Evolutionary conservation across 441 rosid species (phyloP).

Genomic region (Theobroma grandiflorum): DNA sequence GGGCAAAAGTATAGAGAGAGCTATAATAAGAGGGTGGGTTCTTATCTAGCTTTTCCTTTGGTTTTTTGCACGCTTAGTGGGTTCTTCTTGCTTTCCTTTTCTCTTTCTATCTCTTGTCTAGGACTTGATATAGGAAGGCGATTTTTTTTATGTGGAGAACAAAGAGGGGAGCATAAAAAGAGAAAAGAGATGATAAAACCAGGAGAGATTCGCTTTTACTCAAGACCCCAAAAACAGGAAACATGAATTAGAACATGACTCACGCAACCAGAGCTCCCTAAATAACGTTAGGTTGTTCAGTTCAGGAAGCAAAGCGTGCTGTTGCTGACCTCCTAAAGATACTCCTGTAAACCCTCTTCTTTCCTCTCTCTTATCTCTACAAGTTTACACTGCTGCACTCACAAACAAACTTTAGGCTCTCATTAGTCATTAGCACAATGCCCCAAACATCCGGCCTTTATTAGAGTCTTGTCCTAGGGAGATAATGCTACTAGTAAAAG

Average conservation of each 20-base stretch:
- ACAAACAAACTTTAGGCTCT: conserved; percentile 14
- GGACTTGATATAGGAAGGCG: conserved; percentile 22
- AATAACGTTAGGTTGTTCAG: conserved; percentile 54
- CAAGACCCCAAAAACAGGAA: conserved; percentile 40
- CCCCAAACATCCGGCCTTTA: conserved; percentile 32
- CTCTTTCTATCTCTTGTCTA: conserved; percentile 26
- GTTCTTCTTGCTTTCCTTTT: conserved; percentile 30
- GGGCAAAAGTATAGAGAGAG: conserved; percentile 24
- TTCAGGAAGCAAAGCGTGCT: conserved; percentile 68
- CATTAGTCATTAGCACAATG: conserved; percentile 17
- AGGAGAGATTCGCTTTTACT: conserved; percentile 39
- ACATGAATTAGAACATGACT: conserved; percentile 37
- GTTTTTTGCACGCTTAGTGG: conserved; percentile 49
- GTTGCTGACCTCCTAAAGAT: conserved; percentile 38
- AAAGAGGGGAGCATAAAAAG: neutral
- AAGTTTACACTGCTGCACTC: neutral
- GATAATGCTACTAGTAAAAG: neutral
- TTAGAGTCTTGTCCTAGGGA: conserved; percentile 16
- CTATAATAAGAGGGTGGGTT: conserved; percentile 30
- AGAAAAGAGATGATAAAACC: conserved; percentile 14
- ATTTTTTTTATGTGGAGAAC: neutral
- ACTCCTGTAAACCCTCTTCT: neutral
- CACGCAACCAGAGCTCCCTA: conserved; percentile 60
- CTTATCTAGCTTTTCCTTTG: conserved; percentile 32
- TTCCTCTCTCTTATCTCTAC: neutral